phyloP scores from a whole-genome alignment of 2,329 filamentous ascomycete species.

The Penicillium sp. region DNA sequence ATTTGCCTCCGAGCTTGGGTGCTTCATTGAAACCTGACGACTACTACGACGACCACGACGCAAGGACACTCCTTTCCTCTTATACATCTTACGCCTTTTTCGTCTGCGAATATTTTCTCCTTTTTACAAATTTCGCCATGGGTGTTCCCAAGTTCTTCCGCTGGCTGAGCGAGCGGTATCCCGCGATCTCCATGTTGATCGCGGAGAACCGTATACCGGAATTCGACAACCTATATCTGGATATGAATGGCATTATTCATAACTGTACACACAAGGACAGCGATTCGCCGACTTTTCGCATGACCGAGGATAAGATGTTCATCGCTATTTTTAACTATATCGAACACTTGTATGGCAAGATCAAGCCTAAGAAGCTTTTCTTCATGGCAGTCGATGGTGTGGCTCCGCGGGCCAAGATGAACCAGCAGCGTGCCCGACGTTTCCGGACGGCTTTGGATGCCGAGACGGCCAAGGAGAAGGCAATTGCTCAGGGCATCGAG shows the following conservation, averaged over 20 bases:
- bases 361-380: constrained; percentile 95
- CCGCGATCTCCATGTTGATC: constrained; percentile 94
- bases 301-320: constrained; percentile 98
- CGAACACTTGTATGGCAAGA: constrained; percentile 95
- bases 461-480: constrained; percentile 84
- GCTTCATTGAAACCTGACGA: no score
- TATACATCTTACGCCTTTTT: no score
- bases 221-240: constrained; percentile 83
- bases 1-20: no score
- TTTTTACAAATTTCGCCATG: no score
- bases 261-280: constrained; percentile 98
- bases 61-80: no score
- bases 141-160: constrained; percentile 85
- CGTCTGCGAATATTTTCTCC: no score
- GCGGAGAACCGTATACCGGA: constrained; percentile 98
- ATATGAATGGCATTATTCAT: constrained; percentile 99
- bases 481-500: constrained; percentile 76
- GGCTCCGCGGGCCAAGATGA: constrained; percentile 97
- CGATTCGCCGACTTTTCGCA: constrained; percentile 79
- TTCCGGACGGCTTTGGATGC: constrained; percentile 90
- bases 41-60: no score
- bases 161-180: constrained; percentile 99
- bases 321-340: constrained; percentile 99
- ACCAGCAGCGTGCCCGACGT: constrained; percentile 89
- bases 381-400: constrained; percentile 99